A percentile compares a stretch with the other conserved stretches of the same genome.
phyloP scores from a whole-genome alignment of 495 filamentous ascomycete genomes.

The Rhypophila decipiens region DNA sequence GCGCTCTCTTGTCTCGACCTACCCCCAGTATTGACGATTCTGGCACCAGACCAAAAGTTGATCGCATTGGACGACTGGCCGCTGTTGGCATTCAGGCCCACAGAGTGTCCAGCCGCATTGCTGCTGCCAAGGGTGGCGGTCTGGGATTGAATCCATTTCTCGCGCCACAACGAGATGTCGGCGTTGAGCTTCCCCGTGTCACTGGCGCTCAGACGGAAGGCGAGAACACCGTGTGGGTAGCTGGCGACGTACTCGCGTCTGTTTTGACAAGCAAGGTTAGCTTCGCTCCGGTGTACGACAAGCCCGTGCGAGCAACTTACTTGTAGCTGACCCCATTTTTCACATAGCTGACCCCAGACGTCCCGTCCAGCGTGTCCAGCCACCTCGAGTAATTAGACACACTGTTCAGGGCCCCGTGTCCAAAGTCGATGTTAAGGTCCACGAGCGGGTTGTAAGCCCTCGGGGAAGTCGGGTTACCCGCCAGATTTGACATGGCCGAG shows the following conservation, averaged over 20 bases:
- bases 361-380: not conserved
- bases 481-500: slow-evolving; percentile 33
- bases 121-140: not conserved
- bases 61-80: slow-evolving; percentile 5
- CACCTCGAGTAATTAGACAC: not conserved
- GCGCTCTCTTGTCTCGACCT: too few species aligned
- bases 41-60: slow-evolving; percentile 7
- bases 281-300: too few species aligned
- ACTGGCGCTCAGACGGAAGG: slow-evolving; percentile 29
- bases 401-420: slow-evolving; percentile 15
- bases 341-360: slow-evolving; percentile 27
- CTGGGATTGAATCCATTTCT: not conserved
- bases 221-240: slow-evolving; percentile 37
- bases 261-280: too few species aligned
- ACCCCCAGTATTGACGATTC: slow-evolving; percentile 5
- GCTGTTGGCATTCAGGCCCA: slow-evolving; percentile 5
- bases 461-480: slow-evolving; percentile 37
- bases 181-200: not conserved
- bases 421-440: slow-evolving; percentile 41
- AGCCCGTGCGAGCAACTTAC: slow-evolving; percentile 15
- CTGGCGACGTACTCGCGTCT: slow-evolving; percentile 34
- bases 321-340: slow-evolving; percentile 23
- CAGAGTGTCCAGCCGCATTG: not conserved
- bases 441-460: slow-evolving; percentile 42
- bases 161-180: not conserved